These are phyloP conservation scores for Gossypium herbaceum DNA, from an alignment of 345 rosid species.

Conservation along the genomic window DNA sequence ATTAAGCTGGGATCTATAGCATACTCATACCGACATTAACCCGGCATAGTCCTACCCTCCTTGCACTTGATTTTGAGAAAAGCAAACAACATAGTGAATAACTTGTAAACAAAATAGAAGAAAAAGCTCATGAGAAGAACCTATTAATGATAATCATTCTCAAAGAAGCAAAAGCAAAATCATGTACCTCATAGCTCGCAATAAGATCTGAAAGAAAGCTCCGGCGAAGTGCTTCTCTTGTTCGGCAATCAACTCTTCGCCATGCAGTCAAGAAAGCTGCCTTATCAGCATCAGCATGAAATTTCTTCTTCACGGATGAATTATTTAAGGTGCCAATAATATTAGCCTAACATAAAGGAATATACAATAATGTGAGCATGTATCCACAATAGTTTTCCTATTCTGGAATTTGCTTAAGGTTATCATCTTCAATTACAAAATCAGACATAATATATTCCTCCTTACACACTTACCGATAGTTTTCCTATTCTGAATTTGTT, in stretches of 20 bases:
- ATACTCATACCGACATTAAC: background rate
- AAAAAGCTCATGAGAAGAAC: background rate
- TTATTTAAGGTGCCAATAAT: constrained; percentile 45
- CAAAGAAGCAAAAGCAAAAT: background rate
- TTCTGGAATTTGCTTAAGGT: background rate
- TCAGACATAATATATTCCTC: background rate
- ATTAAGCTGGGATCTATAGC: background rate
- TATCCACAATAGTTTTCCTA: background rate
- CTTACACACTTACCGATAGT: background rate
- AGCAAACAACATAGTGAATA: background rate
- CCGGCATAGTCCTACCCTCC: background rate
- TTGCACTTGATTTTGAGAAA: background rate
- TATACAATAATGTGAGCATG: background rate
- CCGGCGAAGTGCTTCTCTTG: constrained; percentile 89
- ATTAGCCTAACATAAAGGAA: constrained; percentile 49
- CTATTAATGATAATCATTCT: background rate
- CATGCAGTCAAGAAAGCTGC: constrained; percentile 71
- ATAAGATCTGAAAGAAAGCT: constrained; percentile 76
- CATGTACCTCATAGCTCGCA: constrained; percentile 70
- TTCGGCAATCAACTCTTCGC: constrained; percentile 71
- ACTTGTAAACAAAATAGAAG: background rate
- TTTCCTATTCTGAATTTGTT: background rate
- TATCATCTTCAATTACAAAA: constrained; percentile 10
- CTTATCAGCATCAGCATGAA: constrained; percentile 60
- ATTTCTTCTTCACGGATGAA: constrained; percentile 44